A percentile compares a stretch with the other conserved stretches of the same genome.
Evolutionary conservation across 1,284 basidiomycete genomes (phyloP).

Genomic region (Sanguinoderma infundibulare): DNA sequence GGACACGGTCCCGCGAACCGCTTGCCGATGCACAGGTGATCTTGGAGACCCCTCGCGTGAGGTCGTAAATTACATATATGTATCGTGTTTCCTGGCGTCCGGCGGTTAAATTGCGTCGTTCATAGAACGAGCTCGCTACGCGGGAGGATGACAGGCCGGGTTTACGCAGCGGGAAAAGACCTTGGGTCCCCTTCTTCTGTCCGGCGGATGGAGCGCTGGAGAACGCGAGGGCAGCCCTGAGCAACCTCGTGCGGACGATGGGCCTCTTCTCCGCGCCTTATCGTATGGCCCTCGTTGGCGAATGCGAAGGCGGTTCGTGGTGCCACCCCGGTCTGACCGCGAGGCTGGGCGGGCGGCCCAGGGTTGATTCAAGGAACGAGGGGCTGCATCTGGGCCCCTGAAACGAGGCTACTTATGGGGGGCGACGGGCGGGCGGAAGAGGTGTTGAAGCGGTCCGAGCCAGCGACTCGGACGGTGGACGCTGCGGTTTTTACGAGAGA

Average conservation of each 20-base stretch:
- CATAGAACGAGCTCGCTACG: no score
- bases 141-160: not conserved
- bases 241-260: not conserved
- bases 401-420: constrained; percentile 2
- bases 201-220: not conserved
- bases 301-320: not conserved
- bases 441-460: not conserved
- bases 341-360: not conserved
- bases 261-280: not conserved
- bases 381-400: not conserved
- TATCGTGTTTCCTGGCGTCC: no score
- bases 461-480: not conserved
- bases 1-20: constrained; percentile 4
- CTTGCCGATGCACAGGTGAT: not conserved
- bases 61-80: no score
- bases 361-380: not conserved
- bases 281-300: not conserved
- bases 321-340: not conserved
- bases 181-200: not conserved
- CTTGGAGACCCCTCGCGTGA: not conserved
- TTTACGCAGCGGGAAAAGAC: not conserved
- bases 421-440: not conserved
- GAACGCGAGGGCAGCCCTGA: not conserved
- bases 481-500: constrained; percentile 3
- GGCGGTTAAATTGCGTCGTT: no score